These are phyloP conservation scores for Dictyostelium discoideum DNA, from an alignment of 78 protist genomes.

Conservation along the genomic window dicty_2.7 NC_007089.4:721501-722000, in stretches of 20 bases:
- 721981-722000: background rate
- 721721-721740: conserved; percentile 21
- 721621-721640: conserved; percentile 57
- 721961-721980: background rate
- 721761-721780: conserved; percentile 31
- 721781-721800: conserved; percentile 33
- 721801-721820: conserved; percentile 31
- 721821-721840: conserved; percentile 55
- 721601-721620: conserved; percentile 38
- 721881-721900: conserved; percentile 15
- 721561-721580: conserved; percentile 71
- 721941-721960: background rate
- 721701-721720: conserved; percentile 62
- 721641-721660: conserved; percentile 40
- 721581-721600: conserved; percentile 37
- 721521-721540: background rate
- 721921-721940: background rate
- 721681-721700: conserved; percentile 33
- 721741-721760: conserved; percentile 52
- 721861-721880: conserved; percentile 28
- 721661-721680: conserved; percentile 65
- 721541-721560: conserved; percentile 21
- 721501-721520: conserved; percentile 48
- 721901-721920: background rate
- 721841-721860: conserved; percentile 2